These are phyloP conservation scores for Moesziomyces antarcticus DNA, from an alignment of 1,284 basidiomycete genomes.

Conservation along the genomic window DNA sequence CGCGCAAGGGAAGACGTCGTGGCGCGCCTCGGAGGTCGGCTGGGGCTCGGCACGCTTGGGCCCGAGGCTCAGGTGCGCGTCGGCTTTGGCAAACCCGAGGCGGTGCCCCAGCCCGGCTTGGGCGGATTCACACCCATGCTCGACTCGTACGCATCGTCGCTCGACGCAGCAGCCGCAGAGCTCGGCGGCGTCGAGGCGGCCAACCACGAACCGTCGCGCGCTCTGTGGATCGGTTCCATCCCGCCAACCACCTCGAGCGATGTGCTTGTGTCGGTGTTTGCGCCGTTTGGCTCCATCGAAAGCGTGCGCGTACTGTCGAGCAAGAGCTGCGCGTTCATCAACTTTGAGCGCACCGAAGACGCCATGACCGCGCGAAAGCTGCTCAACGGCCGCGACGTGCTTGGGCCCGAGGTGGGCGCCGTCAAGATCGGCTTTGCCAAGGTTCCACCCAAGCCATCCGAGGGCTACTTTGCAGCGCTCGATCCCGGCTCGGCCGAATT, in stretches of 20 bases:
- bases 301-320: constrained; percentile 93
- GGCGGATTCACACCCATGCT: constrained; percentile 20
- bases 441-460: constrained; percentile 73
- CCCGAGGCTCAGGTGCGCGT: constrained; percentile 80
- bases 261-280: constrained; percentile 82
- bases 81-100: constrained; percentile 96
- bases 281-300: constrained; percentile 96
- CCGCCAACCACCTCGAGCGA: constrained; percentile 47
- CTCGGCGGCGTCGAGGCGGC: constrained; percentile 29
- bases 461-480: constrained; percentile 24
- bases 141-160: constrained; percentile 4
- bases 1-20: constrained; percentile 95
- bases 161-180: constrained; percentile 10
- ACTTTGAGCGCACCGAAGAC: constrained; percentile 96
- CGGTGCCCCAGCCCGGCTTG: constrained; percentile 71
- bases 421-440: constrained; percentile 96
- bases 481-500: constrained; percentile 37
- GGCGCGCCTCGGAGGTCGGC: constrained; percentile 90
- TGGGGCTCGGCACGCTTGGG: constrained; percentile 74
- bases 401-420: constrained; percentile 93
- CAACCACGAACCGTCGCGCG: constrained; percentile 47
- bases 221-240: constrained; percentile 61
- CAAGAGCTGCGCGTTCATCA: constrained; percentile 96
- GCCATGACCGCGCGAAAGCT: constrained; percentile 93
- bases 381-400: constrained; percentile 90